phyloP scores from a whole-genome alignment of 192 early-diverging fungal genomes.

The Fimicolochytrium jonesii region DNA sequence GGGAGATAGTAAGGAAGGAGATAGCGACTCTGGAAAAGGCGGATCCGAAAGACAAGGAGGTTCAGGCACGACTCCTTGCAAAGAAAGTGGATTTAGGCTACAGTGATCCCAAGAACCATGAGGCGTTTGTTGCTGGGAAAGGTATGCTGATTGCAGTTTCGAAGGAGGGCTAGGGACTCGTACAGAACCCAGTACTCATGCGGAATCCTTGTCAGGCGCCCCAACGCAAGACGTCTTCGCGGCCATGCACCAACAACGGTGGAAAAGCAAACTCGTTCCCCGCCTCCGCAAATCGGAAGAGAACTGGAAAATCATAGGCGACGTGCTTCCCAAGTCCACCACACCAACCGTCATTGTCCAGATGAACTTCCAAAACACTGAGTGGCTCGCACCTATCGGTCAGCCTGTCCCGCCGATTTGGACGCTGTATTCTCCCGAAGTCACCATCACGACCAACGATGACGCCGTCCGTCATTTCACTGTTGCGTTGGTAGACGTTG shows the following conservation, averaged over 20 bases:
- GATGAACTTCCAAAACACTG: constrained; percentile 43
- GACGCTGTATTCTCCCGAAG: constrained; percentile 43
- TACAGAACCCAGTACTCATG: neutral
- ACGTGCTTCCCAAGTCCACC: constrained; percentile 23
- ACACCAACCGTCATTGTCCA: constrained; percentile 37
- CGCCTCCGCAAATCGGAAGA: constrained; percentile 26
- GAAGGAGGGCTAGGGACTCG: neutral
- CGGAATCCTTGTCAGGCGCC: too few species aligned
- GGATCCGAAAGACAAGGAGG: too few species aligned
- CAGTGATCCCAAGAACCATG: constrained; percentile 20
- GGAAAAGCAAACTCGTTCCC: constrained; percentile 23
- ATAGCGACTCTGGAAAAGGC: neutral
- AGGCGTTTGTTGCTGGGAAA: constrained; percentile 6
- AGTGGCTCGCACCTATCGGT: constrained; percentile 41
- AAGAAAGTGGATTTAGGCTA: constrained; percentile 15
- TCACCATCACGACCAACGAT: constrained; percentile 31
- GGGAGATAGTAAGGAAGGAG: neutral
- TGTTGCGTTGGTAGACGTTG: constrained; percentile 39
- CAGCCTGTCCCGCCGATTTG: constrained; percentile 33
- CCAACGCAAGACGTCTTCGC: constrained; percentile 26
- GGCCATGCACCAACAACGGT: constrained; percentile 32
- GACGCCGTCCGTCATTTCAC: constrained; percentile 28
- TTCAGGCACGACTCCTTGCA: too few species aligned
- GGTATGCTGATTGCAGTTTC: neutral
- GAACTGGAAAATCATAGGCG: constrained; percentile 25